These are phyloP conservation scores for Paxillus involutus DNA, from an alignment of 768 basidiomycete genomes.

Conservation along the genomic window DNA sequence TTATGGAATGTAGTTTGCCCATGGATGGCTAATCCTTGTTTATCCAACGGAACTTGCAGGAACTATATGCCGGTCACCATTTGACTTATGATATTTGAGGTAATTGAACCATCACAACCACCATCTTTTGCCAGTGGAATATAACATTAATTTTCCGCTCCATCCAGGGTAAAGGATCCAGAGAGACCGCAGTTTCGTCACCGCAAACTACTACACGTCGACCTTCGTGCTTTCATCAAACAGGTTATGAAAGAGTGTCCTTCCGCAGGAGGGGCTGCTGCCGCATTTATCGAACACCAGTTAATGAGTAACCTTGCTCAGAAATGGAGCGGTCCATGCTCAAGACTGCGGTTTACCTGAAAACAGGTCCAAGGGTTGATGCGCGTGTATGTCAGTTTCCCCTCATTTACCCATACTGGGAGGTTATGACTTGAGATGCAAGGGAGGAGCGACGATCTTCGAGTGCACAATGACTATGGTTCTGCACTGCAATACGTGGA, in stretches of 20 bases:
- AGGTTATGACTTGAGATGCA: too few relatives aligned
- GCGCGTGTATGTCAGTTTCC: too few relatives aligned
- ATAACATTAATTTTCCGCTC: too few relatives aligned
- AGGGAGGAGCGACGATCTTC: too few relatives aligned
- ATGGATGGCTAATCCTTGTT: slow-evolving; percentile 16
- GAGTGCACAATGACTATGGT: too few relatives aligned
- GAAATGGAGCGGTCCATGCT: neutral
- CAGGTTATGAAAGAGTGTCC: neutral
- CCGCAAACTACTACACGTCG: neutral
- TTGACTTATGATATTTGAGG: neutral
- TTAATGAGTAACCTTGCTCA: neutral
- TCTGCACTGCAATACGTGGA: too few relatives aligned
- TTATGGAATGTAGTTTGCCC: slow-evolving; percentile 23
- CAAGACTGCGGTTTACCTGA: neutral
- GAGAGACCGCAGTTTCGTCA: neutral
- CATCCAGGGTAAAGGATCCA: slow-evolving; percentile 6
- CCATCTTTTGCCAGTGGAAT: neutral
- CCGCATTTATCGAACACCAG: neutral
- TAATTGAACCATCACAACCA: neutral
- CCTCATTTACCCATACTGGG: too few relatives aligned
- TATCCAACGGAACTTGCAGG: too few relatives aligned
- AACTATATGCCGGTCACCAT: too few relatives aligned
- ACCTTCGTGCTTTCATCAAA: slow-evolving; percentile 3
- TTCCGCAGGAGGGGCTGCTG: neutral
- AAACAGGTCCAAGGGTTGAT: too few relatives aligned